These are phyloP conservation scores for Nelumbo lutea DNA, from an alignment of 164 flowering plant genomes.

Conservation along the genomic window DNA sequence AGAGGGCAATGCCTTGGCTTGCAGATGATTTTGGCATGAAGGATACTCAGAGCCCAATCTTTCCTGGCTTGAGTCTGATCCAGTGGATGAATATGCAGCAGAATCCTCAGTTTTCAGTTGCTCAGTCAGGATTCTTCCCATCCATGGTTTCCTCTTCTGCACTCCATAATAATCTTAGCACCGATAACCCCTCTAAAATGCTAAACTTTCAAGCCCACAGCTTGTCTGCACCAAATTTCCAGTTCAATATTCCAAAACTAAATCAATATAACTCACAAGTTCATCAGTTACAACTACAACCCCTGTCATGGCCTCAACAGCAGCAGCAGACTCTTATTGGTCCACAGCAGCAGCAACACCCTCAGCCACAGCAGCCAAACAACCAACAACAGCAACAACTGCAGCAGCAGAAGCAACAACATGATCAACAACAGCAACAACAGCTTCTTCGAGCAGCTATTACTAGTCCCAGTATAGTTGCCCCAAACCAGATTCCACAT, in stretches of 20 bases:
- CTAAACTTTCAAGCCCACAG: conserved; percentile 70
- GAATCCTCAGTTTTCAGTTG: conserved; percentile 55
- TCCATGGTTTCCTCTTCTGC: conserved; percentile 44
- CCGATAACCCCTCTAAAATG: conserved; percentile 73
- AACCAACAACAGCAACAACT: conserved; percentile 33
- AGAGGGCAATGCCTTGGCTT: conserved; percentile 94
- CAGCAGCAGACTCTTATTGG: conserved; percentile 43
- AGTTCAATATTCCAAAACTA: conserved; percentile 40
- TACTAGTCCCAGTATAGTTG: conserved; percentile 25
- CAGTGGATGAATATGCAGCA: conserved; percentile 99
- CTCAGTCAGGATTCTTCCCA: conserved; percentile 63
- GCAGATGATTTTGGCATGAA: conserved; percentile 76
- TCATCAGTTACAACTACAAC: conserved; percentile 50
- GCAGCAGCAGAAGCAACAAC: conserved; percentile 32
- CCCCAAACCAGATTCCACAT: conserved; percentile 38
- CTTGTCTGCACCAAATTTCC: conserved; percentile 40
- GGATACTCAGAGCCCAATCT: conserved; percentile 61
- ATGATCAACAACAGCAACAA: conserved; percentile 19
- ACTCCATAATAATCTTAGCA: conserved; percentile 39
- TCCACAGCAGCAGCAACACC: conserved; percentile 24
- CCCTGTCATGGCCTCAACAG: conserved; percentile 50
- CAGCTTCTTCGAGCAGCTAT: conserved; percentile 26
- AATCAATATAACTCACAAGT: conserved; percentile 43
- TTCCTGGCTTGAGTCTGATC: conserved; percentile 81
- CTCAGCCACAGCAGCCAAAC: conserved; percentile 19